phyloP scores from a whole-genome alignment of 2,329 filamentous ascomycete genomes.

The Fusarium cicatricum region DNA sequence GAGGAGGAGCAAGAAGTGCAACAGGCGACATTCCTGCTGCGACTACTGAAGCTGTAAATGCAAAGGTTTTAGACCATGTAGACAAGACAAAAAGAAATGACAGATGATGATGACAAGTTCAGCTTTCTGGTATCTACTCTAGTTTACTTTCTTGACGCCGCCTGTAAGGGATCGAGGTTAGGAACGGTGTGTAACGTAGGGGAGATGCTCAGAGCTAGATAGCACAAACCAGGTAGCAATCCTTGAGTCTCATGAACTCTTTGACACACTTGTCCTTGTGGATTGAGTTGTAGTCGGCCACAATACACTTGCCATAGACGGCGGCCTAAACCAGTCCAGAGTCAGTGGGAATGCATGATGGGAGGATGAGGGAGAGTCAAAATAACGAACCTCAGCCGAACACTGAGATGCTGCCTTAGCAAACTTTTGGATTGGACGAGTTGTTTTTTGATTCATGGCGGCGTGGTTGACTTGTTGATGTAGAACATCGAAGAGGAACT shows the following conservation, averaged over 20 bases:
- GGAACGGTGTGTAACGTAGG: not conserved
- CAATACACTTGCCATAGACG: constrained; percentile 89
- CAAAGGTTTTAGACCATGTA: constrained; percentile 5
- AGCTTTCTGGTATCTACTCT: constrained; percentile 7
- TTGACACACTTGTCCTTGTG: constrained; percentile 89
- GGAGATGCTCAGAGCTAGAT: not conserved
- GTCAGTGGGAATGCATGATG: not conserved
- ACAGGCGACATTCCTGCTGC: constrained; percentile 80
- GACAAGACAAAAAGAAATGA: constrained; percentile 17
- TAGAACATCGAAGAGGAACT: not conserved
- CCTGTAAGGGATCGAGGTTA: constrained; percentile 26
- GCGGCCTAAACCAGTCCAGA: constrained; percentile 69
- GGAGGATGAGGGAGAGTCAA: not conserved
- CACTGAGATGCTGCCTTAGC: constrained; percentile 64
- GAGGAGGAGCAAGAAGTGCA: constrained; percentile 89
- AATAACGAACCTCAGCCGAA: constrained; percentile 58
- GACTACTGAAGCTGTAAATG: constrained; percentile 74
- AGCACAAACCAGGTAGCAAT: constrained; percentile 80
- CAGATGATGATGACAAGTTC: constrained; percentile 20
- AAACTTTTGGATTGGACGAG: constrained; percentile 63
- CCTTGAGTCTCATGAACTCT: constrained; percentile 85
- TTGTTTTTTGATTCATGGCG: constrained; percentile 38
- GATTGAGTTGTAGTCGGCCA: constrained; percentile 87
- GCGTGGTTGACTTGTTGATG: not conserved
- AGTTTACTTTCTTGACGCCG: constrained; percentile 39